phyloP scores from a whole-genome alignment of 768 basidiomycete genomes.

The Lactifluus pinguis region DNA sequence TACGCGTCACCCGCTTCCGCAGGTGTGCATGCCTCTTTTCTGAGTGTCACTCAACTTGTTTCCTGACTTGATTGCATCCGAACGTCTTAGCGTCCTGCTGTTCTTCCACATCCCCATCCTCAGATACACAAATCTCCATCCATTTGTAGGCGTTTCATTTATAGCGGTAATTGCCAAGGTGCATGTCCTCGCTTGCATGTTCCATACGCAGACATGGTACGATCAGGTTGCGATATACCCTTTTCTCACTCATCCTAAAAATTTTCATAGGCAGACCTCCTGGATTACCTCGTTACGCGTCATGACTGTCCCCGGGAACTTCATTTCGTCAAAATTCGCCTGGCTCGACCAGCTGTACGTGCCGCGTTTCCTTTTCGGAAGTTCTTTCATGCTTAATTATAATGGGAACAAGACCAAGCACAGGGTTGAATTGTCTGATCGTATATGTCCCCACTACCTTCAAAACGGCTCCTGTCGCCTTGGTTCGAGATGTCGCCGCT shows the following conservation, averaged over 20 bases:
- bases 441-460: neutral
- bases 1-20: neutral
- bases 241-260: neutral
- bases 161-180: neutral
- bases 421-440: neutral
- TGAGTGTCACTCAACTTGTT: neutral
- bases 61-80: neutral
- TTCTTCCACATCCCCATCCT: neutral
- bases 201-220: neutral
- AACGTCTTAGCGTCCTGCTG: neutral
- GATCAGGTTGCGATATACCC: neutral
- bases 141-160: slow-evolving; percentile 8
- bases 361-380: neutral
- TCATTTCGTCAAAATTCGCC: neutral
- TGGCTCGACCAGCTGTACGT: neutral
- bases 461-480: neutral
- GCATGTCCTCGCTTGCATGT: neutral
- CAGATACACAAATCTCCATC: neutral
- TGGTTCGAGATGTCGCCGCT: neutral
- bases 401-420: neutral
- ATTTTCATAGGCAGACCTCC: neutral
- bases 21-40: neutral
- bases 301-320: neutral
- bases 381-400: neutral
- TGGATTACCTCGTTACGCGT: neutral